Percentiles rank a stretch among this genome's conserved stretches.
phyloP scores from a whole-genome alignment of 495 filamentous ascomycete genomes.

The Emericellopsis terricola region DNA sequence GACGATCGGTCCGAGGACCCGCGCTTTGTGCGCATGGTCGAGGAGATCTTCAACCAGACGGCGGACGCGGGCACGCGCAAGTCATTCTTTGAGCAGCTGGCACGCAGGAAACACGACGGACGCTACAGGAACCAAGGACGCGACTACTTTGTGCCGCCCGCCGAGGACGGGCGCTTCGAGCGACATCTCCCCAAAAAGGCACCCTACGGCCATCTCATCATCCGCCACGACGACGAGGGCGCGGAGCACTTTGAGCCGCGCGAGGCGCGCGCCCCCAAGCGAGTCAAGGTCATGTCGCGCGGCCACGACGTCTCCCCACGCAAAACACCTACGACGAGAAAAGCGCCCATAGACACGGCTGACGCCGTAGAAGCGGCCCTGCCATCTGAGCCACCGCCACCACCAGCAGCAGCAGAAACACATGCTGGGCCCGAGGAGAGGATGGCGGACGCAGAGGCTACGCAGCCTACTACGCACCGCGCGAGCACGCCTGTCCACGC shows the following conservation, averaged over 20 bases:
- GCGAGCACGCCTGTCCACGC: no score
- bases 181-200: constrained; percentile 21
- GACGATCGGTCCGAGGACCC: constrained; percentile 24
- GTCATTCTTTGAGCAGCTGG: constrained; percentile 22
- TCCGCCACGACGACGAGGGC: constrained; percentile 14
- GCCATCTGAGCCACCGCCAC: neutral
- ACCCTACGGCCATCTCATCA: constrained; percentile 22
- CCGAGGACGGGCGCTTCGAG: constrained; percentile 11
- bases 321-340: neutral
- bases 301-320: neutral
- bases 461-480: no score
- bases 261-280: constrained; percentile 18
- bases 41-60: constrained; percentile 25
- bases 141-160: constrained; percentile 25
- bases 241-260: constrained; percentile 7
- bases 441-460: constrained; percentile 1
- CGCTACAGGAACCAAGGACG: constrained; percentile 26
- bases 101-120: constrained; percentile 28
- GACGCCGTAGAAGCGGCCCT: no score
- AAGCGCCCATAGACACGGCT: no score
- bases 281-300: constrained; percentile 10
- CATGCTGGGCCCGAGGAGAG: constrained; percentile 1
- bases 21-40: constrained; percentile 25
- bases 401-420: neutral
- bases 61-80: constrained; percentile 22